phyloP scores from a whole-genome alignment of 2,329 filamentous ascomycete genomes.

The Paecilomyces sp. region DNA sequence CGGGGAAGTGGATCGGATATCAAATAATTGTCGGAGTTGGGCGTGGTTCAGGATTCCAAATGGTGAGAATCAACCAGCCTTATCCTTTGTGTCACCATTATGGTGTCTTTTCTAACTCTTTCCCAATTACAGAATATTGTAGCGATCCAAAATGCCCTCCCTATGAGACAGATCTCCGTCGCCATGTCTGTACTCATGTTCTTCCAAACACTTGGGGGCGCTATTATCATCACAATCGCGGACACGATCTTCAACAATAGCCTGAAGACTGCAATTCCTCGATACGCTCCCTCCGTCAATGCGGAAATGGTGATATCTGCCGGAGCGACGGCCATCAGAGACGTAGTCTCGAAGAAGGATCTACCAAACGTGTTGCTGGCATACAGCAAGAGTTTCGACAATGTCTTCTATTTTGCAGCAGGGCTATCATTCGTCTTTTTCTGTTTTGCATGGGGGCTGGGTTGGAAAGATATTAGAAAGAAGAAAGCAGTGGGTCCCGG shows the following conservation, averaged over 20 bases:
- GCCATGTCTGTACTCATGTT: constrained; percentile 44
- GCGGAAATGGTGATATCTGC: constrained; percentile 27
- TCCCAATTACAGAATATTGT: constrained; percentile 29
- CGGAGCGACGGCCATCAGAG: constrained; percentile 37
- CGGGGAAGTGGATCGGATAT: constrained; percentile 41
- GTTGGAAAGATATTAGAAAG: constrained; percentile 14
- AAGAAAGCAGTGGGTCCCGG: neutral
- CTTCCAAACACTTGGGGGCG: constrained; percentile 59
- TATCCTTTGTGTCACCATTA: neutral
- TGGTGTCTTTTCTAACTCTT: constrained; percentile 26
- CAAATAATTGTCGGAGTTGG: constrained; percentile 40
- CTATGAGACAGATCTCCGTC: constrained; percentile 27
- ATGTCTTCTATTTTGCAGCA: constrained; percentile 14
- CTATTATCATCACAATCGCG: constrained; percentile 57
- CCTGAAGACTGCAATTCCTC: constrained; percentile 47
- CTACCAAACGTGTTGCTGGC: constrained; percentile 27
- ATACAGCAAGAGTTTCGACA: constrained; percentile 18
- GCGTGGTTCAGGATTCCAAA: constrained; percentile 25
- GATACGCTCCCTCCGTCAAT: constrained; percentile 32
- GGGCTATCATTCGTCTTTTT: constrained; percentile 8
- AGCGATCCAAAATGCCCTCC: constrained; percentile 32
- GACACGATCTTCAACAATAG: constrained; percentile 63
- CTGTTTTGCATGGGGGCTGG: constrained; percentile 12
- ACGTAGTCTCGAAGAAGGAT: constrained; percentile 25
- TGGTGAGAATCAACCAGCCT: constrained; percentile 9